Percentiles rank a stretch among this genome's conserved stretches.
These are phyloP conservation scores for Effrenium voratum DNA, from an alignment of 73 alveolate genomes.

Conservation along the genomic window DNA sequence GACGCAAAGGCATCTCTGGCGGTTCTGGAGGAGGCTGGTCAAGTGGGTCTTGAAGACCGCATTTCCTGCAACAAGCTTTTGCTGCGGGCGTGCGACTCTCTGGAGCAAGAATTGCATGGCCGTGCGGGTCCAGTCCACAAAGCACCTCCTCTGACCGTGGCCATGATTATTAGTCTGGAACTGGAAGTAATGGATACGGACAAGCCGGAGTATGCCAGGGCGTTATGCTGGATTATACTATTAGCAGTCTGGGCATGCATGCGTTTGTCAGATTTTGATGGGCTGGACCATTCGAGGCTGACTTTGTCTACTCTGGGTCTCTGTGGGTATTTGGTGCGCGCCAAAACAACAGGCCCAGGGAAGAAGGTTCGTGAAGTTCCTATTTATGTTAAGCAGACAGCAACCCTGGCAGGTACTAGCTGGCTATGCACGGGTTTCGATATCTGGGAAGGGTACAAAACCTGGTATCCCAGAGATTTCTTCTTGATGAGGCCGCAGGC, in stretches of 20 bases:
- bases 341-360: constrained; percentile 14
- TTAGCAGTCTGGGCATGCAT: background rate
- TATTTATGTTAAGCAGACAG: background rate
- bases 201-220: background rate
- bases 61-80: too few species aligned
- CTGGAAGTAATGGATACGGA: background rate
- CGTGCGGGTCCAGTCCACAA: too few species aligned
- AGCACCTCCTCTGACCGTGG: background rate
- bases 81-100: too few species aligned
- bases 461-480: too few species aligned
- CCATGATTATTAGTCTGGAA: background rate
- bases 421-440: background rate
- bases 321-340: background rate
- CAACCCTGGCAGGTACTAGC: background rate
- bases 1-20: too few species aligned
- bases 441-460: background rate
- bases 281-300: background rate
- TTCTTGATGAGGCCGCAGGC: background rate
- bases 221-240: background rate
- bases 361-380: background rate
- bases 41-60: too few species aligned
- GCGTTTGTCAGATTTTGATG: background rate
- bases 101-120: too few species aligned
- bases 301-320: background rate
- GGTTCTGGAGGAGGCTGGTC: too few species aligned